These are phyloP conservation scores for Dittrichia graveolens DNA, from an alignment of 129 eudicot genomes.

Conservation along the genomic window DNA sequence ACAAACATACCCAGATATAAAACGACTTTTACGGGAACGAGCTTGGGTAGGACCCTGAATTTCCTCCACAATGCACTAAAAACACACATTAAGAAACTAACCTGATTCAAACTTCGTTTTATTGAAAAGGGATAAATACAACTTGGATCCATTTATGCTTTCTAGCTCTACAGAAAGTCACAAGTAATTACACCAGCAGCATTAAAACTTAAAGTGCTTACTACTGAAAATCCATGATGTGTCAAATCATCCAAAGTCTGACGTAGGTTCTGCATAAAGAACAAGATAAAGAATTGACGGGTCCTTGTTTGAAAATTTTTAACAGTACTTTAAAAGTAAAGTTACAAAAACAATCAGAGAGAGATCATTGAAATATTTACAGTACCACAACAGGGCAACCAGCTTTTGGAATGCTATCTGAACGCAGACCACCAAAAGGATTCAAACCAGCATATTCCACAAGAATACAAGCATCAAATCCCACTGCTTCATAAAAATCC, in stretches of 20 bases:
- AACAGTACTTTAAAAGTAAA: not conserved
- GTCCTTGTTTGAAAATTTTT: not conserved
- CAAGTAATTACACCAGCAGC: not conserved
- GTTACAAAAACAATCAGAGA: conserved; percentile 7
- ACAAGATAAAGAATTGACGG: not conserved
- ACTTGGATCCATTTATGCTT: conserved; percentile 5
- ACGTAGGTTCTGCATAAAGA: conserved; percentile 67
- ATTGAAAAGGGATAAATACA: conserved; percentile 16
- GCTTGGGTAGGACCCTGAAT: conserved; percentile 97
- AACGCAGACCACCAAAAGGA: conserved; percentile 92
- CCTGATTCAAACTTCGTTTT: conserved; percentile 2
- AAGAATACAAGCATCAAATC: conserved; percentile 93
- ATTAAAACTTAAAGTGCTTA: conserved; percentile 43
- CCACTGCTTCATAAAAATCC: conserved; percentile 95
- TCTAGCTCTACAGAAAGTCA: conserved; percentile 3
- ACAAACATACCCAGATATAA: conserved; percentile 83
- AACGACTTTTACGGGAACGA: conserved; percentile 89
- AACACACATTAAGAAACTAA: conserved; percentile 22
- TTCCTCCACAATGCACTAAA: conserved; percentile 97
- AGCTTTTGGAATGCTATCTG: conserved; percentile 90
- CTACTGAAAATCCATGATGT: conserved; percentile 95
- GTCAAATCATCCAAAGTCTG: conserved; percentile 99
- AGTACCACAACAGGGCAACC: conserved; percentile 95
- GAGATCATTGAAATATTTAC: not conserved
- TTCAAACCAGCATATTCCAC: conserved; percentile 97